A percentile compares a stretch with the other conserved stretches of the same genome.
These are phyloP conservation scores for Coprinellus micaceus DNA, from an alignment of 768 basidiomycete genomes.

Conservation along the genomic window DNA sequence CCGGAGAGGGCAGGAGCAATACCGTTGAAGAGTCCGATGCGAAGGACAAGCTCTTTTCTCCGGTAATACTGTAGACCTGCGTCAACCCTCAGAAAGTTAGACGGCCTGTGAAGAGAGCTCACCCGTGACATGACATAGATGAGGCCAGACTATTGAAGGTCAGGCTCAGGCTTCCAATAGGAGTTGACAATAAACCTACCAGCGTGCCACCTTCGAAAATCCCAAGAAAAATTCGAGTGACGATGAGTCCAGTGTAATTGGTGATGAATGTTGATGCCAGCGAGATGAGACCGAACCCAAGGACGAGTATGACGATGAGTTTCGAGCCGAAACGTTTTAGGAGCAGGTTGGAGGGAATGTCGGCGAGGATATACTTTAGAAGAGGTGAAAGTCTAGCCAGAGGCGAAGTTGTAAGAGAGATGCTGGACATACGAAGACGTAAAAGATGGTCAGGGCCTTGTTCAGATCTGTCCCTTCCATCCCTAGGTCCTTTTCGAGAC, in stretches of 20 bases:
- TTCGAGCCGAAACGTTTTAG: slow-evolving; percentile 39
- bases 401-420: background rate
- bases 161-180: background rate
- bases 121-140: slow-evolving; percentile 37
- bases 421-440: slow-evolving; percentile 28
- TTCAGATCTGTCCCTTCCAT: slow-evolving; percentile 41
- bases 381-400: background rate
- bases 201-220: slow-evolving; percentile 41
- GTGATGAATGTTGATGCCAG: slow-evolving; percentile 38
- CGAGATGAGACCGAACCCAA: slow-evolving; percentile 34
- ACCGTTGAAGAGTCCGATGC: slow-evolving; percentile 35
- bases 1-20: slow-evolving; percentile 31
- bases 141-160: slow-evolving; percentile 30
- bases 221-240: slow-evolving; percentile 37
- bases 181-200: slow-evolving; percentile 22
- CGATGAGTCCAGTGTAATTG: slow-evolving; percentile 31
- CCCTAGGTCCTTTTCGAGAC: slow-evolving; percentile 38
- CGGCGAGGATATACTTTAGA: slow-evolving; percentile 32
- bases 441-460: slow-evolving; percentile 39
- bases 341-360: slow-evolving; percentile 40
- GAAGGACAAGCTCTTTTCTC: slow-evolving; percentile 30
- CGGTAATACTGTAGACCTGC: slow-evolving; percentile 28
- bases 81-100: background rate
- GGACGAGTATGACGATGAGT: slow-evolving; percentile 35
- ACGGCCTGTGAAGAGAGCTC: slow-evolving; percentile 10